A percentile compares a stretch with the other conserved stretches of the same genome.
Conservation (phyloP, 768 basidiomycete species). For the Termitomyces sp. region DNA sequence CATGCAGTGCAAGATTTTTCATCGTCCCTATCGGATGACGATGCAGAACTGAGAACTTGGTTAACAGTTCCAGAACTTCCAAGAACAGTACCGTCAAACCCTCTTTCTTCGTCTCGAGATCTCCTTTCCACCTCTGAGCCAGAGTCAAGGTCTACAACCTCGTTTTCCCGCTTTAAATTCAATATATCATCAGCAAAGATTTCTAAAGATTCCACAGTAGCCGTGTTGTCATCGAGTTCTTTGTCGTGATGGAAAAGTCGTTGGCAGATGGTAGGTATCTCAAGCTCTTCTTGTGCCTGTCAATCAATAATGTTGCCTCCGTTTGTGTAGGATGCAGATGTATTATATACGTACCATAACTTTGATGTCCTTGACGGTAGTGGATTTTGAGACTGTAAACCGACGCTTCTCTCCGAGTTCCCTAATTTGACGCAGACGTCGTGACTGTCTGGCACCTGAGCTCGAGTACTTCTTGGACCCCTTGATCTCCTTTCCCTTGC, state of each 20-base stretch:
- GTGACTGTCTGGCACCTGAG: conserved; percentile 59
- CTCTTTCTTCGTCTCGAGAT: conserved; percentile 55
- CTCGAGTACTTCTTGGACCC: conserved; percentile 24
- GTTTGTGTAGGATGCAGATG: not conserved
- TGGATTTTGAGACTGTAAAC: conserved; percentile 58
- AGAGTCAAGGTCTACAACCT: conserved; percentile 52
- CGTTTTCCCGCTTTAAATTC: conserved; percentile 61
- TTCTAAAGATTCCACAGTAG: conserved; percentile 51
- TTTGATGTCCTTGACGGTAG: conserved; percentile 78
- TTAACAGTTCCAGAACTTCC: conserved; percentile 31
- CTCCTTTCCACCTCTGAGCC: conserved; percentile 50
- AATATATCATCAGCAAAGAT: conserved; percentile 56
- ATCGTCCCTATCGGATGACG: conserved; percentile 2
- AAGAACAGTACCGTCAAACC: conserved; percentile 73
- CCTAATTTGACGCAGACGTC: conserved; percentile 59
- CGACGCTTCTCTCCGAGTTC: conserved; percentile 46
- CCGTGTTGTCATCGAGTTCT: conserved; percentile 64
- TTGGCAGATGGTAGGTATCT: conserved; percentile 76
- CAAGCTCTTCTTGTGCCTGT: conserved; percentile 60
- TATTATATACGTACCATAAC: conserved; percentile 47
- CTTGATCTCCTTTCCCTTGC: conserved; percentile 11
- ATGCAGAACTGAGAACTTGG: conserved; percentile 8
- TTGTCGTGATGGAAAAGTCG: conserved; percentile 57
- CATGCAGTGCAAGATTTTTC: conserved; percentile 50
- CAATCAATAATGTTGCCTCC: not conserved